phyloP scores from a whole-genome alignment of 169 alveolate species.

The Babesia ovata region DNA sequence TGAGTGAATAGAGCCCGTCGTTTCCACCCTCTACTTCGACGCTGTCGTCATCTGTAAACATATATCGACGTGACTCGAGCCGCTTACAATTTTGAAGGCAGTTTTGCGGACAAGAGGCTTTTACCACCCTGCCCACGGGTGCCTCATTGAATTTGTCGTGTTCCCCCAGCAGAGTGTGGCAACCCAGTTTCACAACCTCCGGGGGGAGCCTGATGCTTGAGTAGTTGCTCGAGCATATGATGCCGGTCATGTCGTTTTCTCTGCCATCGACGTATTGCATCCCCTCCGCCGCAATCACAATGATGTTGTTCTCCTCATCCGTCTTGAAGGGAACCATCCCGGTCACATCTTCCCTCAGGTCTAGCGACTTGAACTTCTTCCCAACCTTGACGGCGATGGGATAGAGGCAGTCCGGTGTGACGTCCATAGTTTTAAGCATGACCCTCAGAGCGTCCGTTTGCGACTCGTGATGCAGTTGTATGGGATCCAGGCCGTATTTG shows the following conservation, averaged over 20 bases:
- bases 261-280: slow-evolving; percentile 69
- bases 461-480: slow-evolving; percentile 53
- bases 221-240: slow-evolving; percentile 76
- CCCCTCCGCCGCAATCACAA: slow-evolving; percentile 70
- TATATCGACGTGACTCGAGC: not conserved
- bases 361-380: slow-evolving; percentile 51
- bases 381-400: slow-evolving; percentile 66
- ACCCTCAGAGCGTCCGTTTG: slow-evolving; percentile 46
- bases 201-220: slow-evolving; percentile 74
- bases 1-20: slow-evolving; percentile 80
- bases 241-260: slow-evolving; percentile 74
- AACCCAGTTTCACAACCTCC: slow-evolving; percentile 70
- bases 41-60: slow-evolving; percentile 25
- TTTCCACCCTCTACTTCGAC: slow-evolving; percentile 81
- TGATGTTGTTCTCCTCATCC: slow-evolving; percentile 54
- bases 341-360: slow-evolving; percentile 55
- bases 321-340: not conserved
- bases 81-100: slow-evolving; percentile 77
- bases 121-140: slow-evolving; percentile 76
- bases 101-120: slow-evolving; percentile 83
- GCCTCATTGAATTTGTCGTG: slow-evolving; percentile 76
- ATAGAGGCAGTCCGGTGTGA: slow-evolving; percentile 41
- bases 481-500: slow-evolving; percentile 59
- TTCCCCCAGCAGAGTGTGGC: slow-evolving; percentile 75
- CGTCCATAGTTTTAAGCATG: slow-evolving; percentile 64